Evolutionary conservation across 2,329 filamentous ascomycete species (phyloP).

Genomic region (Curvularia sp.): DNA sequence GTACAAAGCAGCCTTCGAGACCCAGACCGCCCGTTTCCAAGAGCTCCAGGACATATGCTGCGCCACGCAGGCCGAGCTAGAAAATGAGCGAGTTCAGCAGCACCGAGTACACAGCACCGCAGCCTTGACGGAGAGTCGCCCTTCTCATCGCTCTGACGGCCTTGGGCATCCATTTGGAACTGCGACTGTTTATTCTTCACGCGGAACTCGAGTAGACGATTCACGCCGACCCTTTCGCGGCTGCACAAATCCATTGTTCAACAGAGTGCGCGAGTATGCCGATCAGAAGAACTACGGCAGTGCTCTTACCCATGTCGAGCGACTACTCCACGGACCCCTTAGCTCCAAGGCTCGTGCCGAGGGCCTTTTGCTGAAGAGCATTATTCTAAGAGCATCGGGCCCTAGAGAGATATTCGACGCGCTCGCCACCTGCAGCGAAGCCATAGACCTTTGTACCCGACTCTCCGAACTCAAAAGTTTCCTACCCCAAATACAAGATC

Average conservation of each 20-base stretch:
- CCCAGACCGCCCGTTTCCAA: constrained; percentile 30
- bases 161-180: constrained; percentile 24
- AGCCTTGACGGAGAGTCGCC: constrained; percentile 1
- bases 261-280: constrained; percentile 27
- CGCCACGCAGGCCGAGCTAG: constrained; percentile 43
- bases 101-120: constrained; percentile 20
- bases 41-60: constrained; percentile 41
- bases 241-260: constrained; percentile 27
- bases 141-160: constrained; percentile 10
- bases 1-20: constrained; percentile 41
- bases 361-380: constrained; percentile 42
- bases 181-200: constrained; percentile 21
- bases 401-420: constrained; percentile 39
- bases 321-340: constrained; percentile 37
- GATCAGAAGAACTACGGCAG: constrained; percentile 32
- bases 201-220: not conserved
- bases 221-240: constrained; percentile 4
- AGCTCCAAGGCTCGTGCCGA: constrained; percentile 36
- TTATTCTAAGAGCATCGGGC: constrained; percentile 30
- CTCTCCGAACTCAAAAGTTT: constrained; percentile 29
- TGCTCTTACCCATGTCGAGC: constrained; percentile 36
- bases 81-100: constrained; percentile 38
- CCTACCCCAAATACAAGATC: constrained; percentile 37
- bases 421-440: constrained; percentile 44
- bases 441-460: constrained; percentile 38